Conservation (phyloP, 2,329 filamentous ascomycete genomes). For the Xylaria sp. region DNA sequence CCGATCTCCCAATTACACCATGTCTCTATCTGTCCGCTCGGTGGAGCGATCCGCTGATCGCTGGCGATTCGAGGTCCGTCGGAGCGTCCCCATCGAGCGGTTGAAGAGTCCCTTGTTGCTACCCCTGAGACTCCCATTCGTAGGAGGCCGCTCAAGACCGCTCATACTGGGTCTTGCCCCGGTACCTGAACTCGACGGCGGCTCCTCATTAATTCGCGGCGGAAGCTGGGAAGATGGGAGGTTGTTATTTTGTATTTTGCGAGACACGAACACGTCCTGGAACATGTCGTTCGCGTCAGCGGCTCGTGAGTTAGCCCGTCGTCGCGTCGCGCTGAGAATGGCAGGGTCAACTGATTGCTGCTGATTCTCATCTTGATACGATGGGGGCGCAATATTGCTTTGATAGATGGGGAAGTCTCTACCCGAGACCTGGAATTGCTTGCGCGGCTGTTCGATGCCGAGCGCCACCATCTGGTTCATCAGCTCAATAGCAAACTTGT, state of each 20-base stretch:
- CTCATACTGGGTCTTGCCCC: constrained; percentile 44
- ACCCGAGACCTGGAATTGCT: constrained; percentile 76
- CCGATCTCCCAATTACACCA: constrained; percentile 36
- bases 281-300: constrained; percentile 52
- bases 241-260: constrained; percentile 46
- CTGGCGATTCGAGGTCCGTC: constrained; percentile 30
- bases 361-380: constrained; percentile 42
- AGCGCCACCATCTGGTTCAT: constrained; percentile 87
- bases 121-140: constrained; percentile 37
- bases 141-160: constrained; percentile 38
- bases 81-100: constrained; percentile 41
- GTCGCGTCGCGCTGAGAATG: constrained; percentile 44
- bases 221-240: constrained; percentile 39
- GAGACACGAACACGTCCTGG: constrained; percentile 59
- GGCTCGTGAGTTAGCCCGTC: constrained; percentile 46
- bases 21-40: constrained; percentile 37
- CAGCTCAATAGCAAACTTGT: constrained; percentile 92
- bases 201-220: constrained; percentile 46
- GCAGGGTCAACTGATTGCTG: constrained; percentile 42
- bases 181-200: constrained; percentile 40
- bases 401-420: constrained; percentile 73
- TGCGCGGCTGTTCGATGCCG: constrained; percentile 85
- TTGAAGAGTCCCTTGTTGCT: constrained; percentile 40
- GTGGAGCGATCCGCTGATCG: constrained; percentile 24
- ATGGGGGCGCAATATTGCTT: constrained; percentile 51